Base-by-base conservation (phyloP, 805 yeast genomes). In the Danielia oregonensis region DNA sequence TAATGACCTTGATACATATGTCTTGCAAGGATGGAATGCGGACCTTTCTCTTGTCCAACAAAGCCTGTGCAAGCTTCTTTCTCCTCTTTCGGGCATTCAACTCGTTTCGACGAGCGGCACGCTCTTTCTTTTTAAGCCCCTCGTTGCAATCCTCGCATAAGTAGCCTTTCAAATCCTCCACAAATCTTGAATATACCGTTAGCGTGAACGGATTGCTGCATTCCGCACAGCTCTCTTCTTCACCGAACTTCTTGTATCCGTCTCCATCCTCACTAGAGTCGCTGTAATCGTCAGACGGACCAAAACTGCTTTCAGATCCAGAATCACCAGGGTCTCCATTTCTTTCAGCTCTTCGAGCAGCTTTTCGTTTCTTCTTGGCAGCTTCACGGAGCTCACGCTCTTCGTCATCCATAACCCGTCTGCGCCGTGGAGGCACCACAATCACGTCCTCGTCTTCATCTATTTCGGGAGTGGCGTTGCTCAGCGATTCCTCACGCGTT, bases 41-140 rank as follows among this genome's bases (percentile, higher is more conserved):
- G 23, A 74, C 77, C 15, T 76, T 78, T 37, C 77, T 73, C 50
- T 79, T 74, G 49, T 93, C 89, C 32, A 93, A 65, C 28, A 93
- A 68, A 3, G 96, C 94, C 36, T 81, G 84, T 1, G 97, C 96
- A 30, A 82, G 65, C 61, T 78, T 79, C 63, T 84, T 85, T 39
- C 95, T 74, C 47, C 76, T 75, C 54, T 83, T 83, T 33, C 93
- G 68, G 12, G 85, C 86, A 34, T 74, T 72, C 15, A 79, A 51
- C 57, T 79, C 82, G 47, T 72, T 76, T 43, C 67, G 65, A 43
- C 68, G 68, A 33, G 70, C 63, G 37, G 63, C 59, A 39, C 63
- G 57, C 57, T 71, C 77, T 48, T 65, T 58, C 48, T 54, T 59
- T 48, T 61, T 56, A 33, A 61, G 45, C 22, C 38, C 40, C 33